Conservation (phyloP, 192 early-diverging fungal species). For the Borealophlyctis nickersoniae region DNA sequence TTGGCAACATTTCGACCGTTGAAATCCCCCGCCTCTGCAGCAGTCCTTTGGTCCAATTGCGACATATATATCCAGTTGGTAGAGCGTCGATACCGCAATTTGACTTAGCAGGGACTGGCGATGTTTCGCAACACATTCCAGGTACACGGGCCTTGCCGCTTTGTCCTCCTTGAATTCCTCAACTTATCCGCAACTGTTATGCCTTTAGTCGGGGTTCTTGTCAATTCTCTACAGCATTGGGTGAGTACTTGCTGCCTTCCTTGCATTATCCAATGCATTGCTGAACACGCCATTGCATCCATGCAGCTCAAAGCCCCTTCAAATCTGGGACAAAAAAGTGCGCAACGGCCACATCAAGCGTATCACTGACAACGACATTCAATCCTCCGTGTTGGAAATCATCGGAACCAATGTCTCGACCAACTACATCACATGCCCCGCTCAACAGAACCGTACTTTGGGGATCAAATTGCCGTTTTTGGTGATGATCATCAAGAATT, state of each 20-base stretch:
- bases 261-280: no score
- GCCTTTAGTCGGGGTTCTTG: conserved; percentile 74
- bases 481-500: conserved; percentile 83
- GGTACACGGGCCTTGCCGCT: conserved; percentile 36
- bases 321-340: conserved; percentile 71
- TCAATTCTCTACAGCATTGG: conserved; percentile 87
- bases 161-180: not conserved
- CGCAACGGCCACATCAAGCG: conserved; percentile 71
- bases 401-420: conserved; percentile 72
- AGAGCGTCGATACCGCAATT: no score
- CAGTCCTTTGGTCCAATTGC: no score
- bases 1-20: no score
- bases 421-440: conserved; percentile 89
- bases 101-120: no score
- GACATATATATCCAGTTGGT: no score
- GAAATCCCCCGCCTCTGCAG: no score
- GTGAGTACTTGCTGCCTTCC: no score
- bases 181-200: not conserved
- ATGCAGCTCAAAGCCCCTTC: conserved; percentile 60
- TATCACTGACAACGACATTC: conserved; percentile 77
- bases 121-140: conserved; percentile 84
- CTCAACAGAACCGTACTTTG: conserved; percentile 66
- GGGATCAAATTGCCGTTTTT: conserved; percentile 90
- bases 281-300: not conserved
- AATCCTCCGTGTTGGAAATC: conserved; percentile 78